Conservation (phyloP, 345 rosid genomes). For the Pugionium cornutum region DNA sequence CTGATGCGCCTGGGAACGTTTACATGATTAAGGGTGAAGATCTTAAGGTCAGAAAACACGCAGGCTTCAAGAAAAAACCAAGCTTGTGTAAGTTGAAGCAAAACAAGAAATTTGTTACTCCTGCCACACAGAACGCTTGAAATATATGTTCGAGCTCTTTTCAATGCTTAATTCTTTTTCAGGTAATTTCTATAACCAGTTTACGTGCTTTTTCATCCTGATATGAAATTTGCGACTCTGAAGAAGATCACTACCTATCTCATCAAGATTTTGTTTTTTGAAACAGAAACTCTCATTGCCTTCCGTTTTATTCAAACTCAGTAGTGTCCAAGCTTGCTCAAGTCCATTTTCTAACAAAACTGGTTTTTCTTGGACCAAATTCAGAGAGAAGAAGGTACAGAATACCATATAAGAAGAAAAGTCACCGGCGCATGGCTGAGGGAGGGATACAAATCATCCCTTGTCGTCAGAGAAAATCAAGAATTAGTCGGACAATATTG, state of each 20-base stretch:
- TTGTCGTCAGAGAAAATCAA: constrained; percentile 1
- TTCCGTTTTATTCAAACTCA: neutral
- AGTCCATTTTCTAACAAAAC: constrained; percentile 1
- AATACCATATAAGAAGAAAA: neutral
- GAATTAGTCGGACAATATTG: neutral
- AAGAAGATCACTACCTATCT: neutral
- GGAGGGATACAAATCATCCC: neutral
- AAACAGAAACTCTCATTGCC: constrained; percentile 1
- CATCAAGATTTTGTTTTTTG: neutral
- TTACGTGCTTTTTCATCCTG: neutral
- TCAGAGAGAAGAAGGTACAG: constrained; percentile 1
- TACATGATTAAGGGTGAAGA: constrained; percentile 68
- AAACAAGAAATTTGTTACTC: constrained; percentile 12
- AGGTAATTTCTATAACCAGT: constrained; percentile 13
- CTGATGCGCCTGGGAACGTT: constrained; percentile 54
- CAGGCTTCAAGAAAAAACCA: constrained; percentile 7
- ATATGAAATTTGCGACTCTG: constrained; percentile 1
- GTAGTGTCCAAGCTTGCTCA: neutral
- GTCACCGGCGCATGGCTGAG: neutral
- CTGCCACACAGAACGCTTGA: constrained; percentile 6
- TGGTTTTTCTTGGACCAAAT: neutral
- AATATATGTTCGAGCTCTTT: neutral
- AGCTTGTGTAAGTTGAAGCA: constrained; percentile 22
- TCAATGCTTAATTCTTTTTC: neutral
- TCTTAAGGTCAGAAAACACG: constrained; percentile 42